Evolutionary conservation across 148 eudicot species (phyloP), one percentile per base, ranked within the genome.

Genomic region (Beta vulgaris): DNA sequence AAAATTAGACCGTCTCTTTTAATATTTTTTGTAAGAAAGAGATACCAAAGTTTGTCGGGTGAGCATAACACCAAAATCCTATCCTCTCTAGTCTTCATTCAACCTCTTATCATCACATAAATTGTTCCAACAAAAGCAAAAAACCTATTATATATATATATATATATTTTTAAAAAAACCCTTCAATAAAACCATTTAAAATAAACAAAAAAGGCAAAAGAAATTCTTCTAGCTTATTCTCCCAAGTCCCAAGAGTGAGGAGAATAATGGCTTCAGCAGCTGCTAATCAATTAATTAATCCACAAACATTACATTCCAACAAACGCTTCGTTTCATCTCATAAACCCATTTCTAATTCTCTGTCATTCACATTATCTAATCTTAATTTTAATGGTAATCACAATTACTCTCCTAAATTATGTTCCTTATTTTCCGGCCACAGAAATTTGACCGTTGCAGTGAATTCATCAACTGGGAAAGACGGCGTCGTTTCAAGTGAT

Each of bases 381-480:
- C 25, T 26, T 59, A 58, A n/a, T 2, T 51, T 32, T 18, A 66
- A 12, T 65, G 12, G 29, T 61, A 64, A 26, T 75, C 65, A 28
- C 36, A 8, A 40, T 72, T 16, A 21, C 32, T n/a, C 53, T 29
- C 44, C 72, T 16, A 78, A 37, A 8, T 61, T 36, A 3, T 25
- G 43, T 12, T 46, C 34, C 3, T 35, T 23, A 1, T 15, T 54
- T 6, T 35, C 83, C n/a, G 53, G 82, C 34, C 81, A 74, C 78
- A 72, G 84, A 73, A 83, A 63, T 67, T 48, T 43, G 32, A 68
- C 59, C 1, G 72, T 63, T 59, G 79, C 77, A 46, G 43, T 80
- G 15, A 91, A 76, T 76, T 85, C 93, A 37, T 80, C 87, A 19
- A 23, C 88, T 0, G 86, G 69, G 7, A 72, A 60, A 36, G 72